Percentiles rank a stretch among this genome's conserved stretches.
phyloP scores from a whole-genome alignment of 1,139 yeast genomes.

The Yamadazyma epiphylla region DNA sequence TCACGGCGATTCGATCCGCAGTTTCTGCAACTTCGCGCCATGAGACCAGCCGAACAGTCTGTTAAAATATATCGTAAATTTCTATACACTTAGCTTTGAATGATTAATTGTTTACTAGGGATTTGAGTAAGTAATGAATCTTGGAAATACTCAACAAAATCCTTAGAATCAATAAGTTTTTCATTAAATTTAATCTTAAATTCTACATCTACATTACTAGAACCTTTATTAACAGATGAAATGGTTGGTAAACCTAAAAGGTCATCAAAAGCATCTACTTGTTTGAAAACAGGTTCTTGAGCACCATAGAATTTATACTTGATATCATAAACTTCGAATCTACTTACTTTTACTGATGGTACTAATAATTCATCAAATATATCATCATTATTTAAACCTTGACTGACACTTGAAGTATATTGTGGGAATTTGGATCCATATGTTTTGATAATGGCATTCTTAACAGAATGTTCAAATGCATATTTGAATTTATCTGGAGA shows the following conservation, averaged over 20 bases:
- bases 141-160: conserved; percentile 33
- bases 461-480: conserved; percentile 29
- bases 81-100: too few species aligned
- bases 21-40: too few species aligned
- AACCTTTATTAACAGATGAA: conserved; percentile 2
- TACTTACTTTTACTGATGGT: conserved; percentile 52
- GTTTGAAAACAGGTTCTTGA: conserved; percentile 10
- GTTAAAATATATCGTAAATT: too few species aligned
- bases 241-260: conserved; percentile 37
- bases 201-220: conserved; percentile 35
- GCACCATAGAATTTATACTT: conserved; percentile 21
- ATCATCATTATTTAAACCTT: conserved; percentile 38
- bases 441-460: conserved; percentile 29
- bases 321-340: conserved; percentile 48
- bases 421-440: conserved; percentile 44
- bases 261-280: conserved; percentile 34
- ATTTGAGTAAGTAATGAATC: conserved; percentile 28
- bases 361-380: conserved; percentile 63
- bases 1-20: too few species aligned
- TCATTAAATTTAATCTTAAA: conserved; percentile 41
- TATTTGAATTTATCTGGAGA: conserved; percentile 25
- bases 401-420: conserved; percentile 42
- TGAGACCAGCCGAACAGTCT: too few species aligned
- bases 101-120: too few species aligned
- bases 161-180: conserved; percentile 31